Evolutionary conservation across 2,329 filamentous ascomycete genomes (phyloP).

Genomic region (Trichophyton mentagrophytes): DNA sequence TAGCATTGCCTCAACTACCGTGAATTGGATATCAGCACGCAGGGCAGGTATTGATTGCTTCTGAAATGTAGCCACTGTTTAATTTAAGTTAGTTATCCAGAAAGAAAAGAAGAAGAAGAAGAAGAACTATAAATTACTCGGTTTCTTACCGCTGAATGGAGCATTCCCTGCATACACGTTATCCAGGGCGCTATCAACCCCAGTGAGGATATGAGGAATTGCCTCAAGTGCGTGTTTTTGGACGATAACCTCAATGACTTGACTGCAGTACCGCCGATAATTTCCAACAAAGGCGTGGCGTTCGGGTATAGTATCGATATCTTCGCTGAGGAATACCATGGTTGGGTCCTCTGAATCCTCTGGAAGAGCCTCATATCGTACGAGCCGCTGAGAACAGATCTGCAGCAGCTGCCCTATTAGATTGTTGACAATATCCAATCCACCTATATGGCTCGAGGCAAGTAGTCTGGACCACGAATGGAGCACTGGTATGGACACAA

Average conservation of each 20-base stretch:
- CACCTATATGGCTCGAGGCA: slow-evolving; percentile 55
- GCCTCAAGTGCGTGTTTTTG: slow-evolving; percentile 71
- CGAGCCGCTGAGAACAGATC: slow-evolving; percentile 66
- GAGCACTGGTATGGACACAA: slow-evolving; percentile 84
- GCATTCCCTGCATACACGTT: slow-evolving; percentile 61
- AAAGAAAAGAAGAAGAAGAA: no score
- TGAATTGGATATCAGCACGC: slow-evolving; percentile 75
- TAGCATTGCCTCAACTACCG: slow-evolving; percentile 73
- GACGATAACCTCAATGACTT: slow-evolving; percentile 78
- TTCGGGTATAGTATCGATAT: slow-evolving; percentile 89
- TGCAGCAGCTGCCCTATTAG: slow-evolving; percentile 65
- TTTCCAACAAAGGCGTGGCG: slow-evolving; percentile 91
- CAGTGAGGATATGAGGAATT: slow-evolving; percentile 70
- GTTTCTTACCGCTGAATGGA: slow-evolving; percentile 49
- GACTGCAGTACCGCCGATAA: slow-evolving; percentile 79
- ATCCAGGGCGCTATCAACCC: slow-evolving; percentile 60
- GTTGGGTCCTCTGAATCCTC: slow-evolving; percentile 70
- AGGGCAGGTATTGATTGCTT: slow-evolving; percentile 39
- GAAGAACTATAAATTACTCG: neutral
- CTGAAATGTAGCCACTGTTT: slow-evolving; percentile 25
- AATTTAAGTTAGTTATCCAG: neutral
- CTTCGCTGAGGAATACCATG: slow-evolving; percentile 71
- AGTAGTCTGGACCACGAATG: slow-evolving; percentile 81
- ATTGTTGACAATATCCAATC: slow-evolving; percentile 43
- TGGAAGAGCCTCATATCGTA: slow-evolving; percentile 78